A percentile compares a stretch with the other conserved stretches of the same genome.
Conservation (phyloP, 2,329 filamentous ascomycete genomes). For the Nothopassalora personata region DNA sequence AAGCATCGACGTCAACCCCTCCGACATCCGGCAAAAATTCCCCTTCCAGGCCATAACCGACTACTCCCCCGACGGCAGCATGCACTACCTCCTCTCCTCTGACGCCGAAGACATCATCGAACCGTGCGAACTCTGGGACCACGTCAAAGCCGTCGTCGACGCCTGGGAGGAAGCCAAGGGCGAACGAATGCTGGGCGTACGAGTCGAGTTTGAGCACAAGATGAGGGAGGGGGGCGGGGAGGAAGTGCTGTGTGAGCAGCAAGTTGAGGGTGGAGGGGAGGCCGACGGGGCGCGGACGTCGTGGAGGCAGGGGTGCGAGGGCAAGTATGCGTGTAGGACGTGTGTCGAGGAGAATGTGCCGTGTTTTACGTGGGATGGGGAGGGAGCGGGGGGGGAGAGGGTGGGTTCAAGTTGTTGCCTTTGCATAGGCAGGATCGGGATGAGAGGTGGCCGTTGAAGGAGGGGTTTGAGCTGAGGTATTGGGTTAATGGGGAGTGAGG, state of each 20-base stretch:
- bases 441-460: constrained; percentile 11
- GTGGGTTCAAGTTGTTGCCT: constrained; percentile 24
- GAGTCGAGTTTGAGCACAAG: constrained; percentile 22
- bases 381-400: neutral
- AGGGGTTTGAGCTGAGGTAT: constrained; percentile 21
- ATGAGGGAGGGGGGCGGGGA: neutral
- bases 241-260: constrained; percentile 19
- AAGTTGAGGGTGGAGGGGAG: constrained; percentile 15
- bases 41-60: constrained; percentile 19
- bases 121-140: constrained; percentile 21
- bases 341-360: constrained; percentile 21
- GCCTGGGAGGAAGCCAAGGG: constrained; percentile 22
- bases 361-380: constrained; percentile 22
- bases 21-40: constrained; percentile 10
- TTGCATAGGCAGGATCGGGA: constrained; percentile 24
- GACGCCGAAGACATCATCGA: constrained; percentile 11
- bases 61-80: constrained; percentile 12
- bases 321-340: constrained; percentile 23
- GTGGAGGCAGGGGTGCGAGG: constrained; percentile 21
- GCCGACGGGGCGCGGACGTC: constrained; percentile 12
- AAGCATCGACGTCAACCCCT: neutral
- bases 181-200: constrained; percentile 18
- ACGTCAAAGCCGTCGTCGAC: constrained; percentile 12
- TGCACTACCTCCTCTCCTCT: constrained; percentile 8
- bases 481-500: constrained; percentile 23